Base-by-base conservation (phyloP, 2,329 filamentous ascomycete species). In the Aureobasidium sp. region DNA sequence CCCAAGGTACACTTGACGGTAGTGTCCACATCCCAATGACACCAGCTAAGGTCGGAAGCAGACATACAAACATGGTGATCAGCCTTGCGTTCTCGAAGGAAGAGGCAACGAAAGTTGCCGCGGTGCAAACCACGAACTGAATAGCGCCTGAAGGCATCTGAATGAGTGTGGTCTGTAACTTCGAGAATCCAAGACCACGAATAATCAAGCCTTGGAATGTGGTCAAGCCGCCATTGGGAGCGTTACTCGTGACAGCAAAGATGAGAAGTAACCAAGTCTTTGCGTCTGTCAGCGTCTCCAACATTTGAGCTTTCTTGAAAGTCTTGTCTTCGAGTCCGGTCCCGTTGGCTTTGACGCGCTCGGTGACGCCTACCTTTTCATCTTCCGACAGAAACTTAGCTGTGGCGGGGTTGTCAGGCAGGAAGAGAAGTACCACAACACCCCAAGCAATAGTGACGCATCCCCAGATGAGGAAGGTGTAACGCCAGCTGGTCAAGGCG, bases 271-370 rank as follows among this genome's bases (percentile, higher is more conserved):
- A 80, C 84, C 83, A 86, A 2, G 81, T 81, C 71, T 85, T 73
- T 0, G 82, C 83, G 65, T 86, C 84, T 3, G 76, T 63, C 9
- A 86, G 68, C 0, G 83, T 81, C 67, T 86, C 83, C n/a, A 81
- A 77, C 1, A 88, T 76, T 65, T 94, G 90, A 29, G 82, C 79
- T 75, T 81, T 78, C 65, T 88, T 88, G 73, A 87, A 89, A 64
- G 88, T 80, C 65, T 85, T 85, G 63, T 84, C 88, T 1, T 86
- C 87, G 15, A 89, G 86, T 0, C 89, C 89, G 63, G 89, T 89
- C 70, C 90, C 84, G 68, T 93, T 93, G 20, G 84, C 79, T 0
- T 88, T 80, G 5, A 93, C 83, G 0, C 89, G 81, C 65, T 90
- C 88, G 27, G 91, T 77, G 0, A 87, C 87, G 47, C 90, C 78